These are phyloP conservation scores for Diaporthe ilicicola DNA, from an alignment of 2,329 filamentous ascomycete genomes.

Conservation along the genomic window DNA sequence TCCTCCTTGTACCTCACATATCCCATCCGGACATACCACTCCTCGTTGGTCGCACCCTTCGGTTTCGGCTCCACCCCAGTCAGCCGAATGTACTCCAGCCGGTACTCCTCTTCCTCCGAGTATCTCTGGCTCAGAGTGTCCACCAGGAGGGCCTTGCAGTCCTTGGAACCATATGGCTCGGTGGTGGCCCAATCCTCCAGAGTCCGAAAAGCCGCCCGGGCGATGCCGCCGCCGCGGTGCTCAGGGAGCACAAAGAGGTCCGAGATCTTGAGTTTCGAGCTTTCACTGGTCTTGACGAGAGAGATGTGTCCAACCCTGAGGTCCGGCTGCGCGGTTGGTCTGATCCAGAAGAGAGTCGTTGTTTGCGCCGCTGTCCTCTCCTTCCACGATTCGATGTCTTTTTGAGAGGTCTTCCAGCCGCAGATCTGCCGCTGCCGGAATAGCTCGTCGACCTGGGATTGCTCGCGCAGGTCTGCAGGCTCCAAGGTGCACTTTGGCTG, in stretches of 20 bases:
- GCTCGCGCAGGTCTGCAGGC: conserved; percentile 28
- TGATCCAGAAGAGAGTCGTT: conserved; percentile 31
- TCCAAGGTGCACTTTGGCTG: conserved; percentile 28
- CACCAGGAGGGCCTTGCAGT: conserved; percentile 30
- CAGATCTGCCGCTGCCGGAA: conserved; percentile 33
- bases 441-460: conserved; percentile 31
- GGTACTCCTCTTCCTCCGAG: conserved; percentile 31
- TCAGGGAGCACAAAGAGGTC: conserved; percentile 35
- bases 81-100: conserved; percentile 16
- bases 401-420: conserved; percentile 28
- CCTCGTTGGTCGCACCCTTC: conserved; percentile 28
- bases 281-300: conserved; percentile 28
- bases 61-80: background rate
- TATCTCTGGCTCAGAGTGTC: conserved; percentile 31
- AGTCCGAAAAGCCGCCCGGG: conserved; percentile 27
- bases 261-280: conserved; percentile 19
- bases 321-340: conserved; percentile 12
- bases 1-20: conserved; percentile 33
- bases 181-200: conserved; percentile 28
- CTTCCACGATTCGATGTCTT: conserved; percentile 17
- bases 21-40: conserved; percentile 33
- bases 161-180: conserved; percentile 34
- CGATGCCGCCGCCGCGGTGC: conserved; percentile 30
- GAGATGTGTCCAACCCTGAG: conserved; percentile 29
- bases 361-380: background rate